Base-by-base conservation (phyloP, 371 early-diverging fungal species). In the Circinella umbellata region DNA sequence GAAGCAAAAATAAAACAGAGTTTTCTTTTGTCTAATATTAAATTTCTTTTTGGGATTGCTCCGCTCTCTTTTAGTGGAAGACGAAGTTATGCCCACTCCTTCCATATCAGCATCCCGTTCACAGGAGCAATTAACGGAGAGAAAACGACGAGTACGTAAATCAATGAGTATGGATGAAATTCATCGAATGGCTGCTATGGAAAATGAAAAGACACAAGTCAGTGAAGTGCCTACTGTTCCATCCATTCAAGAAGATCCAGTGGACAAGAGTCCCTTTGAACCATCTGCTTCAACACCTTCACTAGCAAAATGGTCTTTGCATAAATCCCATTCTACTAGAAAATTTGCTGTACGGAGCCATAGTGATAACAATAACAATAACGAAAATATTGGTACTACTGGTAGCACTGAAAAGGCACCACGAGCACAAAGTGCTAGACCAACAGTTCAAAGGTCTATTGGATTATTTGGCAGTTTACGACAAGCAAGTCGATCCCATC, bases 401-500 rank as follows among this genome's bases (percentile, higher is more conserved):
- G 13, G 14, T 34, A 37, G 37, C 35, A n/a, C 63, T 51, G 27
- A 38, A 11, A 48, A 63, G 20, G 18, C 42, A 48, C 35, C 27
- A 47, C 53, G 54, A 17, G 38, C 61, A 15, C 18, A n/a, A 10
- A 34, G 34, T 13, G n/a, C 34, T 17, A 17, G 10, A 11, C 37
- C 37, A 42, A 11, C 42, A 11, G 55, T 48, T 3, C 38, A 62
- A 15, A 49, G 57, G 17, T 42, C 53, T 14, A 66, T 75, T 14
- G 71, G 75, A 7, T 46, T 75, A 38, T 75, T 75, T 66, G 71
- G 71, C n/a, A 75, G 75, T 59, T 66, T 75, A 14, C 71, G 75
- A 46, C 75, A 75, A 55, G 71, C 71, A 35, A 75, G 69, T 57
- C 54, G 70, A 61, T 47, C 62, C 18, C 39, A 64, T 35, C n/a